Evolutionary conservation across 257 asterid genomes (phyloP).

Genomic region (Lantana camara): DNA sequence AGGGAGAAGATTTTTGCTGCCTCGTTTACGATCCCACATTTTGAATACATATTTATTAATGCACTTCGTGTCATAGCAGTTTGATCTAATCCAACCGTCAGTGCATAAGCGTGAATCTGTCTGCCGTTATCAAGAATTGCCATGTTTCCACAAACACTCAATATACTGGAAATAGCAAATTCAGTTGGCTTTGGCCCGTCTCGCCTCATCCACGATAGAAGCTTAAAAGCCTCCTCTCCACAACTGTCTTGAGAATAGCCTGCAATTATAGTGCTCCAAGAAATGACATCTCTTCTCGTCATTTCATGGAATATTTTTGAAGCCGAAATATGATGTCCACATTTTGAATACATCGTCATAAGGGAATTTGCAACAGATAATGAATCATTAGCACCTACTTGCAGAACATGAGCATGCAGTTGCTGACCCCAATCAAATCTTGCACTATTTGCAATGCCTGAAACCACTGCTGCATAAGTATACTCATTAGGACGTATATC

Average conservation of each 20-base stretch:
- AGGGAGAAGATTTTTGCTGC: constrained; percentile 49
- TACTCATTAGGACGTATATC: constrained; percentile 67
- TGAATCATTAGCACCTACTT: constrained; percentile 50
- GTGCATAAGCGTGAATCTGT: constrained; percentile 78
- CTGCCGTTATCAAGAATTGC: constrained; percentile 84
- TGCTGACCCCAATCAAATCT: constrained; percentile 77
- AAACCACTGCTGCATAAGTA: constrained; percentile 76
- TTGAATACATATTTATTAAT: constrained; percentile 77
- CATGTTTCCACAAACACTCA: constrained; percentile 74
- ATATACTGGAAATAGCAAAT: constrained; percentile 74
- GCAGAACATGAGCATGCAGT: constrained; percentile 68
- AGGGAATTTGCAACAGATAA: constrained; percentile 79
- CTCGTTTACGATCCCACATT: constrained; percentile 77
- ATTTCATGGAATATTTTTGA: constrained; percentile 53
- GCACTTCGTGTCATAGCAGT: constrained; percentile 57
- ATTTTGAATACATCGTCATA: constrained; percentile 76
- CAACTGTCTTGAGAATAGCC: constrained; percentile 80
- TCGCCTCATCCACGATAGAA: constrained; percentile 72
- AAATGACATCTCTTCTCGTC: constrained; percentile 64
- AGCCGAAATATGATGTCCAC: constrained; percentile 53
- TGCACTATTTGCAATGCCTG: constrained; percentile 67
- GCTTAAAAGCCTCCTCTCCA: constrained; percentile 72
- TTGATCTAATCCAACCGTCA: constrained; percentile 63
- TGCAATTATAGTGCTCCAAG: constrained; percentile 90
- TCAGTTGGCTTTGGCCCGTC: constrained; percentile 85